phyloP scores from a whole-genome alignment of 352 stramenopile species.

The Globisporangium iwayamae region DNA sequence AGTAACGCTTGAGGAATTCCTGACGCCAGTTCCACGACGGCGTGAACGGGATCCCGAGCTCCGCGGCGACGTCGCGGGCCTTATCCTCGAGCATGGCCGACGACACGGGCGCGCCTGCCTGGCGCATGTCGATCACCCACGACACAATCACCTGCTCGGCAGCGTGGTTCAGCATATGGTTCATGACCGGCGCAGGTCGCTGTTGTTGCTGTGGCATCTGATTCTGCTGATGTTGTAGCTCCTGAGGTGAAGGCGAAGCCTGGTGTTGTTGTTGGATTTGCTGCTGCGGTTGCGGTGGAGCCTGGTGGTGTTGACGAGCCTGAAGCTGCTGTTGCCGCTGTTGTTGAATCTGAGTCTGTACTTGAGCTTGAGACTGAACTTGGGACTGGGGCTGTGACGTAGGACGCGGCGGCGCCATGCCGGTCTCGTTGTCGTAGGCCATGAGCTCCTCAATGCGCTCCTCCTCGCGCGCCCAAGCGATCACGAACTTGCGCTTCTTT shows the following conservation, averaged over 20 bases:
- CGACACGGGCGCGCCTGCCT: slow-evolving; percentile 10
- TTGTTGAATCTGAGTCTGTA: neutral
- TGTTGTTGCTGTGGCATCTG: slow-evolving; percentile 6
- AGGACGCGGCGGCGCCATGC: neutral
- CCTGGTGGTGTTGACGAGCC: neutral
- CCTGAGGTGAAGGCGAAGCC: neutral
- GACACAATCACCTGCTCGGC: slow-evolving; percentile 16
- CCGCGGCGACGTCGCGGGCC: slow-evolving; percentile 10
- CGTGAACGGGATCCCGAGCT: slow-evolving; percentile 13
- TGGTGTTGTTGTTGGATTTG: slow-evolving; percentile 3
- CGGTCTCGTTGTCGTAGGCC: slow-evolving; percentile 12
- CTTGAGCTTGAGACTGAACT: slow-evolving; percentile 4
- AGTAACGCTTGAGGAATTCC: slow-evolving; percentile 19
- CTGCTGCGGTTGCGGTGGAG: neutral
- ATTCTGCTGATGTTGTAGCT: neutral
- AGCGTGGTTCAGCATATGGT: slow-evolving; percentile 1
- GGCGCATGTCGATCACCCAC: slow-evolving; percentile 17
- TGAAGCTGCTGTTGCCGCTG: slow-evolving; percentile 7
- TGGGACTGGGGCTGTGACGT: neutral
- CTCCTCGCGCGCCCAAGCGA: slow-evolving; percentile 16
- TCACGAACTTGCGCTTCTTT: slow-evolving; percentile 19
- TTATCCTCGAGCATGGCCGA: slow-evolving; percentile 16
- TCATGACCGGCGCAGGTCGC: slow-evolving; percentile 2
- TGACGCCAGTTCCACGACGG: slow-evolving; percentile 18
- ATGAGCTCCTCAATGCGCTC: slow-evolving; percentile 19